Percentiles rank a stretch among this genome's conserved stretches.
These are phyloP conservation scores for Dendrocalamus sinicus DNA, from an alignment of 176 grass and related monocot genomes.

Conservation along the genomic window DNA sequence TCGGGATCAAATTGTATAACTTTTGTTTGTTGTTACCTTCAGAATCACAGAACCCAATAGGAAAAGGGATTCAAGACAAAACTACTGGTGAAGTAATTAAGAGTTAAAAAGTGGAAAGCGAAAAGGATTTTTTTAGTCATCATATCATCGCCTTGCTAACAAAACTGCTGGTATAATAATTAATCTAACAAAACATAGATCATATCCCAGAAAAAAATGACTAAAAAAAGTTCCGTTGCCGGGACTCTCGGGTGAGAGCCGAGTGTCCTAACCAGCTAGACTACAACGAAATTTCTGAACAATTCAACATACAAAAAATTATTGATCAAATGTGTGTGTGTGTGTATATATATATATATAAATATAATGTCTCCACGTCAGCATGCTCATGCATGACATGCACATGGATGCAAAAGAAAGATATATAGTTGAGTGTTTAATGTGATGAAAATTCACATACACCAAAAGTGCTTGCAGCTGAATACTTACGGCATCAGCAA, in stretches of 20 bases:
- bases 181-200: not conserved
- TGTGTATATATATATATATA: too few species aligned
- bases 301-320: fast-evolving
- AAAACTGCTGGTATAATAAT: not conserved
- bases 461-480: slow-evolving; percentile 3
- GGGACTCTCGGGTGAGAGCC: slow-evolving; percentile 77
- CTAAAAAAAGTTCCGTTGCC: slow-evolving; percentile 48
- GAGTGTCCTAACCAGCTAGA: slow-evolving; percentile 91
- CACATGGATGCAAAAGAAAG: not conserved
- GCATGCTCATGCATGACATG: not conserved
- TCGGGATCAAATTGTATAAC: not conserved
- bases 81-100: not conserved
- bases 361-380: not conserved
- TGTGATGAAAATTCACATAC: slow-evolving; percentile 23
- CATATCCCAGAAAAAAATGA: not conserved
- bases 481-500: not conserved
- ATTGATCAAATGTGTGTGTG: not conserved
- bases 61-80: not conserved
- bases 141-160: not conserved
- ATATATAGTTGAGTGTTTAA: not conserved
- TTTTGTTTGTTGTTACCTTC: not conserved
- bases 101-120: not conserved
- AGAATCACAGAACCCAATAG: not conserved
- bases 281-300: slow-evolving; percentile 40
- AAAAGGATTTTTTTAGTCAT: not conserved